Conservation (phyloP, 192 early-diverging fungal species). For the Pilaira anomala region DNA sequence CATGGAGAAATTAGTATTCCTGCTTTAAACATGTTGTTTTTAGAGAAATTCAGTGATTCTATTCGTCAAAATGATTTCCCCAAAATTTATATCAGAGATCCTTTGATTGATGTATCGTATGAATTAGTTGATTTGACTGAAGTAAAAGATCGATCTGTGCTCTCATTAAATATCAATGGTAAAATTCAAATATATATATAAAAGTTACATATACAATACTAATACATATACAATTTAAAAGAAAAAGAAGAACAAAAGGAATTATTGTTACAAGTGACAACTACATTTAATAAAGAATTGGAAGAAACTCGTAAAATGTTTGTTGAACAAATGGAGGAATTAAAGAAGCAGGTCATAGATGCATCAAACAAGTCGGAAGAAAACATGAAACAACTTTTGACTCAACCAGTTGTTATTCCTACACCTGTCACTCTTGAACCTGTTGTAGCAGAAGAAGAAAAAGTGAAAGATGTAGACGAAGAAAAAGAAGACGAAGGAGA, state of each 20-base stretch:
- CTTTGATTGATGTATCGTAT: constrained; percentile 52
- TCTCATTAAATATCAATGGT: constrained; percentile 55
- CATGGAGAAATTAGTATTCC: constrained; percentile 54
- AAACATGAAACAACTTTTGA: not conserved
- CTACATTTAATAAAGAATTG: constrained; percentile 12
- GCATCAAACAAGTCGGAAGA: too few species aligned
- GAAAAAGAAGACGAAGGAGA: not conserved
- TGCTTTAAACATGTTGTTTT: constrained; percentile 65
- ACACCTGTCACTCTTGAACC: too few species aligned
- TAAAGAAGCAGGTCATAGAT: constrained; percentile 6
- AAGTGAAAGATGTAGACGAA: constrained; percentile 24
- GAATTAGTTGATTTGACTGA: constrained; percentile 64
- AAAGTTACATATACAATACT: not conserved
- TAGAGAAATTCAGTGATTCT: constrained; percentile 66
- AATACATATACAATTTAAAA: constrained; percentile 13
- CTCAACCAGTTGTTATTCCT: not conserved
- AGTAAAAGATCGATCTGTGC: constrained; percentile 54
- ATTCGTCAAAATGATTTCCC: constrained; percentile 64
- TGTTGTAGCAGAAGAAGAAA: not conserved
- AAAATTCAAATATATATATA: constrained; percentile 4
- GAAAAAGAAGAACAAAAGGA: constrained; percentile 9
- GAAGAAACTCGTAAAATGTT: constrained; percentile 1
- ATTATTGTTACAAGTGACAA: not conserved
- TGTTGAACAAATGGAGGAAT: constrained; percentile 7
- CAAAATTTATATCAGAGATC: constrained; percentile 64